Base-by-base conservation (phyloP, 129 eudicot genomes). In the Centella asiatica region DNA sequence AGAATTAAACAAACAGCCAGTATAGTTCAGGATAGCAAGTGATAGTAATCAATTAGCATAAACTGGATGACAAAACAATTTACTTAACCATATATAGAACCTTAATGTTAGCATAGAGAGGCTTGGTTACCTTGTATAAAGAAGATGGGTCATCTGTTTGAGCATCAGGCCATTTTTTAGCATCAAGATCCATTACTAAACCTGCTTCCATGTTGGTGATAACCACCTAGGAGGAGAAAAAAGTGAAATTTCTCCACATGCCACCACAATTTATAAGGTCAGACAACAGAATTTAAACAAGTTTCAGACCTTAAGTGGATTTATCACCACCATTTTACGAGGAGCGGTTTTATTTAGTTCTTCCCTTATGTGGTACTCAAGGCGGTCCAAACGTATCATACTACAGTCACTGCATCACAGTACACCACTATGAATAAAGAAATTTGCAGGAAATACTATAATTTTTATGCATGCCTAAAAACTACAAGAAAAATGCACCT, bases 91-190 rank as follows among this genome's bases (percentile, higher is more conserved):
- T 39, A 34, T 29, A 39, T 44, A 37, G 18, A 20, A 54, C n/a
- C 6, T 6, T 2, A 29, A 25, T 13, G 34, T 46, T 20, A 23
- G 47, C 24, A 45, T 39, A 34, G 36, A 37, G 20, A 62, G 61
- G 40, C 24, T n/a, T 53, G 20, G 51, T 62, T 36, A 88, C 99
- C 95, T 93, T 93, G 72, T 93, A 93, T 59, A 69, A 67, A 15
- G 95, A 89, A 48, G 96, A 80, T 18, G 89, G 61, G 25, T 88
- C 95, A 63, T 88, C 87, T 11, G 74, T 64, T 54, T 83, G 95
- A 36, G 99, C 89, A 71, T 93, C 99, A 10, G 96, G 99, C 99
- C 99, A 93, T 77, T 76, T 93, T 83, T 93, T 93, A 48, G 99
- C 99, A 83, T 88, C 95, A 72, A 85, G 85, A 64, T 93, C 81